A percentile compares a stretch with the other conserved stretches of the same genome.
These are phyloP conservation scores for Pichia sp. DNA, from an alignment of 1,139 yeast genomes.

Conservation along the genomic window DNA sequence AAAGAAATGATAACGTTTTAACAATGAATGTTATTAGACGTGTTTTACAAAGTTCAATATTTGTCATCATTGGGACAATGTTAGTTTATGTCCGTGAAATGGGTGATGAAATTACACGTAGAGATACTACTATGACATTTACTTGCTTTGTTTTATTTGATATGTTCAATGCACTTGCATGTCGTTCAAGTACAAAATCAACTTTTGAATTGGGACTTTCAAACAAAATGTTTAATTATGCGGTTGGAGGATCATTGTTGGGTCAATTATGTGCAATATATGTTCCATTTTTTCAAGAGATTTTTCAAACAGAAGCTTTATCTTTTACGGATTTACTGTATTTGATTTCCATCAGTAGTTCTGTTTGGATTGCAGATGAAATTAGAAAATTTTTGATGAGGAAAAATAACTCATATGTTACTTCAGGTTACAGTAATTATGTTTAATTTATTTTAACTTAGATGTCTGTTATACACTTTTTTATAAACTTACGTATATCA, in stretches of 20 bases:
- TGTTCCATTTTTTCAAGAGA: slow-evolving; percentile 81
- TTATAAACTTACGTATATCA: no score
- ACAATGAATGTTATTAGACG: slow-evolving; percentile 63
- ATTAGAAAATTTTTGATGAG: slow-evolving; percentile 47
- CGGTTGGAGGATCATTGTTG: slow-evolving; percentile 80
- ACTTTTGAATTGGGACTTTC: slow-evolving; percentile 72
- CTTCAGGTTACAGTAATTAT: slow-evolving; percentile 25
- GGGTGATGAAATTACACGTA: slow-evolving; percentile 78
- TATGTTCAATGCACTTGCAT: slow-evolving; percentile 91
- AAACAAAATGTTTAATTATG: slow-evolving; percentile 87
- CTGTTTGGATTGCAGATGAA: slow-evolving; percentile 85
- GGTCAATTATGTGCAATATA: slow-evolving; percentile 96
- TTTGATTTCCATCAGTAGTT: slow-evolving; percentile 58
- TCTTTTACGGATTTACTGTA: slow-evolving; percentile 59
- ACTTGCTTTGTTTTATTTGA: slow-evolving; percentile 93
- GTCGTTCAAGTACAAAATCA: slow-evolving; percentile 82
- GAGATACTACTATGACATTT: slow-evolving; percentile 98
- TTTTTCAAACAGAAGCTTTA: slow-evolving; percentile 92
- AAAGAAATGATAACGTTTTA: slow-evolving; percentile 74
- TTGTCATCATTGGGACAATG: slow-evolving; percentile 76
- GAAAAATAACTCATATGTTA: slow-evolving; percentile 11
- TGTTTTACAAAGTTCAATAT: slow-evolving; percentile 64
- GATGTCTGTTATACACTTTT: no score
- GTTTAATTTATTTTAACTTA: slow-evolving; percentile 16
- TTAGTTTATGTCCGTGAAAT: slow-evolving; percentile 80